These are phyloP conservation scores for Boletus sp. DNA, from an alignment of 768 basidiomycete genomes.

Conservation along the genomic window DNA sequence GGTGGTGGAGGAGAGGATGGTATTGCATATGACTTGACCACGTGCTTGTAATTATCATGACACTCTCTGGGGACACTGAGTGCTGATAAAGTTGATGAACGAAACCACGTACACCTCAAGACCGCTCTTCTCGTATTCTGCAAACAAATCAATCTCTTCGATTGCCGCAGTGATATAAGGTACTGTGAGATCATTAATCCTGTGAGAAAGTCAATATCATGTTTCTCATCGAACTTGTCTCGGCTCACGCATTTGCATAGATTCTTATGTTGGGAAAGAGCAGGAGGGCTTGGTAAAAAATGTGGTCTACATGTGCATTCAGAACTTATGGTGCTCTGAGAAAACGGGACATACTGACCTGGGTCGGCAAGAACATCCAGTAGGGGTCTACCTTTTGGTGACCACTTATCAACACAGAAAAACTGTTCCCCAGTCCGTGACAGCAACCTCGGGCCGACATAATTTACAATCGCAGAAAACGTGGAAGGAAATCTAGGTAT, in stretches of 20 bases:
- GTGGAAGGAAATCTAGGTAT: constrained; percentile 61
- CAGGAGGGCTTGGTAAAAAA: constrained; percentile 72
- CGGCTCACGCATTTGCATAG: constrained; percentile 73
- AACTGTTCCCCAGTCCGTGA: constrained; percentile 82
- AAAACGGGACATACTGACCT: constrained; percentile 35
- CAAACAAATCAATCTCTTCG: constrained; percentile 64
- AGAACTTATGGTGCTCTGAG: background rate
- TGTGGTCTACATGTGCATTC: constrained; percentile 43
- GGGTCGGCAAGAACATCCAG: constrained; percentile 81
- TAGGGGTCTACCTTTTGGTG: constrained; percentile 59
- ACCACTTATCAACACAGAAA: constrained; percentile 72
- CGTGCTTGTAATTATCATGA: constrained; percentile 50
- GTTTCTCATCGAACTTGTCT: background rate
- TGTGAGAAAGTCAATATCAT: constrained; percentile 23
- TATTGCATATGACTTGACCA: constrained; percentile 52
- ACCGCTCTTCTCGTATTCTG: constrained; percentile 50
- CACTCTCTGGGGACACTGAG: constrained; percentile 42
- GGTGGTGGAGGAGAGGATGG: constrained; percentile 43
- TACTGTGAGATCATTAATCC: constrained; percentile 74
- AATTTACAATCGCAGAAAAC: constrained; percentile 48
- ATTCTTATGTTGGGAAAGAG: constrained; percentile 67
- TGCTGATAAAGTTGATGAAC: background rate
- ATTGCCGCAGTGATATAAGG: constrained; percentile 80
- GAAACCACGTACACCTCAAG: constrained; percentile 52
- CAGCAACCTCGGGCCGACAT: constrained; percentile 64